Base-by-base conservation (phyloP, 2,329 filamentous ascomycete genomes). In the Plenodomus tracheiphilus region DNA sequence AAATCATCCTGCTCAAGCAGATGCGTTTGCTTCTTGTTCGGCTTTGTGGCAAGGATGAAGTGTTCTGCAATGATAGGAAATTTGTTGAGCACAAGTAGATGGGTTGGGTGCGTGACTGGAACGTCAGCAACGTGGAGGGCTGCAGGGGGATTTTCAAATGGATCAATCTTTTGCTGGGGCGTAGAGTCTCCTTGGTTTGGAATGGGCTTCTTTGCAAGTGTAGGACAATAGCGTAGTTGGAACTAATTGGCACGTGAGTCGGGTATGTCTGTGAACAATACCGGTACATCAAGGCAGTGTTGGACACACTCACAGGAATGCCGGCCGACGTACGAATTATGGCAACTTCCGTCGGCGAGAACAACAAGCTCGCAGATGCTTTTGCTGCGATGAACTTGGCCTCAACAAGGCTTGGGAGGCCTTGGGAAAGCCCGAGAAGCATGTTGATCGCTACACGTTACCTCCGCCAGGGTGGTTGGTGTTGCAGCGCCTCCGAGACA, bases 81-180 rank as follows among this genome's bases (percentile, higher is more conserved):
- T 69, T 90, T 91, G 76, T 91, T 91, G 35, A 91, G 75, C 1
- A 91, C 82, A 36, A 90, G 77, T 49, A 80, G 78, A 68, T 91
- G 86, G 8, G 74, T 69, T 0, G 82, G 74, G 19, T 66, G 52
- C 5, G 45, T 43, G 2, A 51, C 51, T 1, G 71, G 75, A 7
- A 88, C 62, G 15, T 79, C 69, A 37, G 85, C 70, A 32, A 86
- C 74, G 47, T 87, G 79, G 9, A 82, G 74, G 4, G 78, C 74
- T 2, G 75, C 61, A 0, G 79, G 69, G 0, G 86, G 86, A 50
- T 83, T 76, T 28, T 81, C 83, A 68, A 91, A 91, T 3, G 86
- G 85, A 66, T 90, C 81, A 38, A 64, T 47, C 41, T 66, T 70
- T 51, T 64, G 61, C 45, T 58, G 61, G 1, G 59, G 50, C 4